Conservation (phyloP, 2,329 filamentous ascomycete species). For the Colletotrichum sp. region DNA sequence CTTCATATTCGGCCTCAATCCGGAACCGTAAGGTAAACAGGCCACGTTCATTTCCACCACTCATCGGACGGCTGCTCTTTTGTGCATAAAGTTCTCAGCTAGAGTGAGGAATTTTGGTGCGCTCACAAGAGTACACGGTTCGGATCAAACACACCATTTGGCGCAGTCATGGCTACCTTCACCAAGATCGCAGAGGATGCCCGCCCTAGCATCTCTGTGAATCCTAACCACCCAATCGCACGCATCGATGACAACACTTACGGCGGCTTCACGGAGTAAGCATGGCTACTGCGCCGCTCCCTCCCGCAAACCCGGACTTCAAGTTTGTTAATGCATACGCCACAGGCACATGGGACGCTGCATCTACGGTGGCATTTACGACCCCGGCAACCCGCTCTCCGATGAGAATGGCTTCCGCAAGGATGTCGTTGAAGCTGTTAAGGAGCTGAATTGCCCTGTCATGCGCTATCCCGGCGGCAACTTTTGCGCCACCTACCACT, state of each 20-base stretch:
- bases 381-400: slow-evolving; percentile 74
- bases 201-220: slow-evolving; percentile 67
- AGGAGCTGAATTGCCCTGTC: slow-evolving; percentile 76
- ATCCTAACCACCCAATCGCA: slow-evolving; percentile 67
- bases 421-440: slow-evolving; percentile 76
- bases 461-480: slow-evolving; percentile 85
- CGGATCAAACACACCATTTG: not conserved
- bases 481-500: slow-evolving; percentile 85
- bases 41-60: slow-evolving; percentile 15
- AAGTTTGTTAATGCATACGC: not conserved
- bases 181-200: slow-evolving; percentile 68
- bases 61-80: slow-evolving; percentile 5
- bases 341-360: slow-evolving; percentile 84
- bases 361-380: slow-evolving; percentile 87
- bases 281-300: slow-evolving; percentile 3
- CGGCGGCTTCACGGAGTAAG: slow-evolving; percentile 83
- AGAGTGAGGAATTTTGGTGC: not conserved
- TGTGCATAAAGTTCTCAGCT: not conserved
- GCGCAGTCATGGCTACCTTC: slow-evolving; percentile 69
- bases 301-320: not conserved
- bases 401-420: slow-evolving; percentile 78
- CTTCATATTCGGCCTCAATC: slow-evolving; percentile 19
- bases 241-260: slow-evolving; percentile 83
- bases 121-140: not conserved
- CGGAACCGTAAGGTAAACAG: not conserved